phyloP scores from a whole-genome alignment of 345 rosid species.

The Combretum micranthum region DNA sequence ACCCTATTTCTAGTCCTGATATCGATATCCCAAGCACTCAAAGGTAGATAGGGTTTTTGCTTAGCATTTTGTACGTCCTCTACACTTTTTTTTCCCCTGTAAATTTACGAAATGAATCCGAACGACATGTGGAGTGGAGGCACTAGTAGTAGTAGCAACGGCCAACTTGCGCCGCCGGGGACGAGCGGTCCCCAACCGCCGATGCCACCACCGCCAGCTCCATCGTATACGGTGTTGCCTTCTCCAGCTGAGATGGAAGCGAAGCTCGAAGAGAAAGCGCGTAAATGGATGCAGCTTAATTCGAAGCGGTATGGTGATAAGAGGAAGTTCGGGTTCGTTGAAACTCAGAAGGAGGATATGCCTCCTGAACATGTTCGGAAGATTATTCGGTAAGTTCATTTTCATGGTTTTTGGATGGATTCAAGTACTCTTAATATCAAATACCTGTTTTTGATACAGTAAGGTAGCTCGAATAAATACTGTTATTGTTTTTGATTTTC shows the following conservation, averaged over 20 bases:
- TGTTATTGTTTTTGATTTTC: too few species aligned
- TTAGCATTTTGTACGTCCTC: too few species aligned
- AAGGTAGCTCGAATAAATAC: too few species aligned
- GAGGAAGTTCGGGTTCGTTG: constrained; percentile 97
- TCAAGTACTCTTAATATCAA: too few species aligned
- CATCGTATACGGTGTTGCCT: constrained; percentile 74
- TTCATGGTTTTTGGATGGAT: not conserved
- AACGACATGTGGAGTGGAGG: not conserved
- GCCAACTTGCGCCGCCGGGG: constrained; percentile 78
- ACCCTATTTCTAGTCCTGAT: too few species aligned
- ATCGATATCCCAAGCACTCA: too few species aligned
- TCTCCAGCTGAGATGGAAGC: constrained; percentile 75
- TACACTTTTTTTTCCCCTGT: too few species aligned
- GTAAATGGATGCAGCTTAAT: constrained; percentile 96
- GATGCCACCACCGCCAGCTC: constrained; percentile 71
- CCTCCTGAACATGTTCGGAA: constrained; percentile 98
- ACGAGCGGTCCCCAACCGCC: constrained; percentile 55
- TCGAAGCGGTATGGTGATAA: constrained; percentile 90
- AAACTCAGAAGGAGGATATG: constrained; percentile 99
- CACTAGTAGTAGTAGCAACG: constrained; percentile 30
- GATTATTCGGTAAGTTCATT: constrained; percentile 58
- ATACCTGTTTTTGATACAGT: too few species aligned
- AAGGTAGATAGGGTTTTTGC: too few species aligned
- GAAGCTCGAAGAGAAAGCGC: constrained; percentile 87
- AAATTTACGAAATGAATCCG: too few species aligned